Base-by-base conservation (phyloP, 768 basidiomycete genomes). In the Tricholomella constricta region DNA sequence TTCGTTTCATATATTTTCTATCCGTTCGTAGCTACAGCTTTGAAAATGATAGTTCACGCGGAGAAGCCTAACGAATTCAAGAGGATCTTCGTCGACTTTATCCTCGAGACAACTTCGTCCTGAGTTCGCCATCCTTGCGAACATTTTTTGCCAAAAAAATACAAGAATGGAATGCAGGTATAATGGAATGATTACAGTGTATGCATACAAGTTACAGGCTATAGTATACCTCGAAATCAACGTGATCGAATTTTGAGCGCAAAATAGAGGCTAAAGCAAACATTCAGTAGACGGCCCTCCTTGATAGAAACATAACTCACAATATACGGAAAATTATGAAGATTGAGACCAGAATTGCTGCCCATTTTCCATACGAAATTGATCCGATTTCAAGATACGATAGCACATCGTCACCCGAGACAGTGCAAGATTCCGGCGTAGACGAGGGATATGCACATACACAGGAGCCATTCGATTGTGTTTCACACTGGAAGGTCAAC, bases 31-130 rank as follows among this genome's bases (percentile, higher is more conserved):
- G 25, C n/a, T 20, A 29, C 42, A 15, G 15, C 10, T 14, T 9
- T 20, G n/a, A n/a, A n/a, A n/a, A n/a, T 9, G 11, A 22, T 55
- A 88, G 87, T 93, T 14, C 91, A 92, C 60, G 85, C 89, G 10
- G 89, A 93, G 64, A 77, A 76, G 82, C 81, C 81, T 5, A 75
- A 79, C 41, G 81, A 83, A 47, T 83, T 82, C 67, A 79, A 67
- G 65, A 66, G 67, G 34, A 26, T 61, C 10, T 51, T 66, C 7
- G 44, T 60, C 9, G 58, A 55, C 43, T 60, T 72, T 23, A 56
- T 68, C 41, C 54, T 53, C 27, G 31, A 19, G 6, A 31, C 17
- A 10, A 3, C 36, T 37, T 37, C 5, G n/a, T 29, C 11, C 29
- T 6, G n/a, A n/a, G n/a, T n/a, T n/a, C n/a, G n/a, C n/a, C 11